Evolutionary conservation across 495 filamentous ascomycete species (phyloP), one percentile per base, ranked within the genome.

Genomic region (Elasticomyces elasticus): DNA sequence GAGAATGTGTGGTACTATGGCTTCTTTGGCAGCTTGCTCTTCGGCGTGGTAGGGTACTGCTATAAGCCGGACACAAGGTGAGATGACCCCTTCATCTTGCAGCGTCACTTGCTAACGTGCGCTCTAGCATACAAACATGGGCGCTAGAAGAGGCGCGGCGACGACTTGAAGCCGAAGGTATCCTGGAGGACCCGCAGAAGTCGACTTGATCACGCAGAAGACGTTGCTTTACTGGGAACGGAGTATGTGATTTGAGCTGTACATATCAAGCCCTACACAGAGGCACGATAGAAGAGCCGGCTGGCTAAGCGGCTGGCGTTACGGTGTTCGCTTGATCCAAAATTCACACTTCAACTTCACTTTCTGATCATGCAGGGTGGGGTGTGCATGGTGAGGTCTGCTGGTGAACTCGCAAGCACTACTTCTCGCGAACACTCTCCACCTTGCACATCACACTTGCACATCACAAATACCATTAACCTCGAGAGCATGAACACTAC

Each of bases 61-160:
- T 97, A 88, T 66, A 98, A 98, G 81, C 92, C 92, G 23, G 92
- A 98, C 76, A 97, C 90, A 47, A 94, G 87, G 92, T 98, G 77
- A 72, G 91, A 87, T 67, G 43, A 7, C n/a, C 56, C 28, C 22
- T 49, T 5, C 15, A 5, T n/a, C n/a, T 26, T 7, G 11, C 7
- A 24, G 41, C 13, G 56, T 35, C 11, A 25, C 19, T 33, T 23
- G 30, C 61, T 68, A 46, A 61, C 53, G 15, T 49, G 35, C 59
- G 19, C 19, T 38, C 55, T 56, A 98, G 94, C 63, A 97, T 99
- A 82, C 90, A 97, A 76, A 96, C 90, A 46, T 99, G 92, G 92
- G 92, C 92, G 27, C 76, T 99, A 42, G 92, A 99, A 72, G 92
- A 99, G 72, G 92, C 92, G 35, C 79, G 91, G 52, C 78, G 92